These are phyloP conservation scores for Sclerotinia spermophila DNA, from an alignment of 2,329 filamentous ascomycete genomes.

Conservation along the genomic window DNA sequence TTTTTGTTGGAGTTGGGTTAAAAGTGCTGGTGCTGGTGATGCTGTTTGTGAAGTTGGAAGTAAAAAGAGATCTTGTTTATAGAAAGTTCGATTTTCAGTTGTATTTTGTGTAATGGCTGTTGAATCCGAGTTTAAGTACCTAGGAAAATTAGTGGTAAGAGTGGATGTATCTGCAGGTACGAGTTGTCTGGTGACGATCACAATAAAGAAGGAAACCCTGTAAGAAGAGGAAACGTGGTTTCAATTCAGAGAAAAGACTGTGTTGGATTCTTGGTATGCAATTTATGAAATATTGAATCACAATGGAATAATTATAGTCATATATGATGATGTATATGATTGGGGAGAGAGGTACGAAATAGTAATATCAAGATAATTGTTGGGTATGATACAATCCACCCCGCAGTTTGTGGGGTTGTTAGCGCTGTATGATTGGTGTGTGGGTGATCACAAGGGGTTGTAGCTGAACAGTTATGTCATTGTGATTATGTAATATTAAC, in stretches of 20 bases:
- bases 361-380: not conserved
- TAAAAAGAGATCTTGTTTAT: not conserved
- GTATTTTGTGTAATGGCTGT: not conserved
- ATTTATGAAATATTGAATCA: constrained; percentile 3
- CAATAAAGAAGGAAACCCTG: not conserved
- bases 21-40: not conserved
- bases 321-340: not conserved
- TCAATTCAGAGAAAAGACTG: not conserved
- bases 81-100: not conserved
- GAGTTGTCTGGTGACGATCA: constrained; percentile 8
- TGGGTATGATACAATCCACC: constrained; percentile 3
- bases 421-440: not conserved
- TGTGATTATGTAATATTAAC: not conserved
- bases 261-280: not conserved
- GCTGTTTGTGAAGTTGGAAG: not conserved
- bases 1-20: constrained; percentile 4
- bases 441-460: not conserved
- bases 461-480: not conserved
- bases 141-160: not conserved
- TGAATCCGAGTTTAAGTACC: not conserved
- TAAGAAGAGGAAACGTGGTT: constrained; percentile 7
- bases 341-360: not conserved
- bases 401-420: constrained; percentile 4
- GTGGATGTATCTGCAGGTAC: constrained; percentile 8
- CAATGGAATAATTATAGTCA: too few species aligned